A percentile compares a stretch with the other conserved stretches of the same genome.
Conservation (phyloP, 352 stramenopile species). For the Pythium plurisporium region DNA sequence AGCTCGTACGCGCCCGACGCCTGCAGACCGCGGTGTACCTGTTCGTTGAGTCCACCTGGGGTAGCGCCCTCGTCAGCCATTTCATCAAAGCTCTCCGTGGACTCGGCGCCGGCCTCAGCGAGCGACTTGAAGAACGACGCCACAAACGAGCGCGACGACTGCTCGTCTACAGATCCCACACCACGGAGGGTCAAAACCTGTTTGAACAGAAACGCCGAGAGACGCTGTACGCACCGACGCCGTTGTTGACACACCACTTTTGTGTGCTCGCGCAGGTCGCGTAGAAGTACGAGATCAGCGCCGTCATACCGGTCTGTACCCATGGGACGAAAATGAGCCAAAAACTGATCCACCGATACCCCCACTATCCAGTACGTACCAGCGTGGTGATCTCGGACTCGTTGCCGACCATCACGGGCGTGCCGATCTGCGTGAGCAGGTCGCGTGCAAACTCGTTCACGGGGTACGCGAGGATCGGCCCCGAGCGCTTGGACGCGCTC, state of each 20-base stretch:
- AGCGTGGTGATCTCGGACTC: constrained; percentile 83
- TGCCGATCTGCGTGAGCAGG: constrained; percentile 72
- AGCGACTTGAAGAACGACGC: constrained; percentile 83
- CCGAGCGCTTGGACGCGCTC: constrained; percentile 65
- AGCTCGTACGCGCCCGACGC: constrained; percentile 73
- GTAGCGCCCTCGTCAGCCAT: constrained; percentile 84
- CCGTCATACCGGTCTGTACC: constrained; percentile 70
- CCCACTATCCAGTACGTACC: constrained; percentile 17
- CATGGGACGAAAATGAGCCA: not conserved
- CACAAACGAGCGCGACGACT: constrained; percentile 75
- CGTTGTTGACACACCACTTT: constrained; percentile 84
- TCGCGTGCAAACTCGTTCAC: constrained; percentile 64
- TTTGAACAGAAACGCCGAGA: not conserved
- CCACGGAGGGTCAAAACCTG: not conserved
- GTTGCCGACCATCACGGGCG: constrained; percentile 73
- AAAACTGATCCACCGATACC: not conserved
- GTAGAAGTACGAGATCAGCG: constrained; percentile 86
- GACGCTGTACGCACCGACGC: constrained; percentile 52
- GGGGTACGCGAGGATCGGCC: constrained; percentile 77
- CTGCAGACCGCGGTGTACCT: constrained; percentile 70
- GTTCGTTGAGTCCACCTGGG: constrained; percentile 77
- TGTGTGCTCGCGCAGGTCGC: constrained; percentile 78
- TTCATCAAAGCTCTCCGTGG: constrained; percentile 69
- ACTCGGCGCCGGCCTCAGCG: constrained; percentile 63
- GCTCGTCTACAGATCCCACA: constrained; percentile 30